Conservation (phyloP, 768 basidiomycete species). For the Dioszegia hungarica region DNA sequence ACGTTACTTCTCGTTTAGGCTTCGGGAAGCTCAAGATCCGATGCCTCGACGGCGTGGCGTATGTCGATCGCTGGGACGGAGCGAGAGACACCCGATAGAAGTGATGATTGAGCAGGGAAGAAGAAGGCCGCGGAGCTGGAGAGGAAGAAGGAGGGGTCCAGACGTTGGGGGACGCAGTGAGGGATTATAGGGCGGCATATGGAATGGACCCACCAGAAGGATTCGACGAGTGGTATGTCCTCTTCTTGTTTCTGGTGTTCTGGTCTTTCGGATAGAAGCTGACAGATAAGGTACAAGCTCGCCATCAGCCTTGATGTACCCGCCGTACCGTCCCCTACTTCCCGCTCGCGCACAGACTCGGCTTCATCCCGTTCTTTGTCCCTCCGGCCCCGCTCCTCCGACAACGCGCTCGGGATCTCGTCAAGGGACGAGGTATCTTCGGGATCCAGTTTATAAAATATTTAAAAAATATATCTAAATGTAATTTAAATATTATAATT, state of each 20-base stretch:
- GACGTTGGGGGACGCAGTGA: constrained; percentile 2
- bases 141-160: not conserved
- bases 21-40: not conserved
- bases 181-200: constrained; percentile 4
- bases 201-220: constrained; percentile 12
- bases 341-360: not conserved
- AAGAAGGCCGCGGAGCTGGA: constrained; percentile 1
- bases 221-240: constrained; percentile 6
- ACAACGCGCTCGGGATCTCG: not conserved
- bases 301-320: not conserved
- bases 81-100: constrained; percentile 1
- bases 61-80: not conserved
- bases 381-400: constrained; percentile 7
- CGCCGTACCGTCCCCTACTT: constrained; percentile 4
- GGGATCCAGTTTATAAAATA: not conserved
- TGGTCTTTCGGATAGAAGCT: not conserved
- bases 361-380: constrained; percentile 7
- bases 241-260: not conserved
- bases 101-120: constrained; percentile 1
- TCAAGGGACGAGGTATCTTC: constrained; percentile 1
- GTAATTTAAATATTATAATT: no score
- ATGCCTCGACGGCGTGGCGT: constrained; percentile 5
- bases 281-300: constrained; percentile 3
- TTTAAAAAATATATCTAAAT: no score
- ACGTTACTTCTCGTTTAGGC: not conserved